phyloP scores from a whole-genome alignment of 139 green algal genomes.

The Astrephomene gubernaculifera region DNA sequence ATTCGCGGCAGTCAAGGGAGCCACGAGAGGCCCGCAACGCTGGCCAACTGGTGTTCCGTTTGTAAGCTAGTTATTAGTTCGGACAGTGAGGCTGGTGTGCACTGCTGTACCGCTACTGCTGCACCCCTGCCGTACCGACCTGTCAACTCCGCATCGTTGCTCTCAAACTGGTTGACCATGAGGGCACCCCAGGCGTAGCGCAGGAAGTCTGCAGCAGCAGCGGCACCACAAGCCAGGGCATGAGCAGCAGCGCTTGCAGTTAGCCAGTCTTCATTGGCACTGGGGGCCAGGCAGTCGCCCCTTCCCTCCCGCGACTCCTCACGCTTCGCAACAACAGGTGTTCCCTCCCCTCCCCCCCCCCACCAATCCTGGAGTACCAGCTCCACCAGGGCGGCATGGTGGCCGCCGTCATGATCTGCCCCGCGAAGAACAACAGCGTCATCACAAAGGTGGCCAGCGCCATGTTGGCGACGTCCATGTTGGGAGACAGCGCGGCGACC shows the following conservation, averaged over 20 bases:
- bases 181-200: conserved; percentile 60
- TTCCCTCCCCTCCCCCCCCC: not conserved
- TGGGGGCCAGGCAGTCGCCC: no score
- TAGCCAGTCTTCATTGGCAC: no score
- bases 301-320: no score
- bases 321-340: no score
- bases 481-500: conserved; percentile 72
- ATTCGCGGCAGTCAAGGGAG: no score
- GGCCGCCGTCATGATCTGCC: conserved; percentile 54
- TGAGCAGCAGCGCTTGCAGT: no score
- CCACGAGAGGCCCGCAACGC: no score
- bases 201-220: not conserved
- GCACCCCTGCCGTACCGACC: no score
- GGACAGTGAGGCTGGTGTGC: no score
- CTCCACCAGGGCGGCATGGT: conserved; percentile 77
- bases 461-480: conserved; percentile 79
- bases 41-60: no score
- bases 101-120: no score
- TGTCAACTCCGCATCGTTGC: conserved; percentile 36
- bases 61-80: no score
- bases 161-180: conserved; percentile 75
- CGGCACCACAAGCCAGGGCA: not conserved
- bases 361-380: conserved; percentile 36
- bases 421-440: conserved; percentile 57
- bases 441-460: conserved; percentile 63